phyloP scores from a whole-genome alignment of 2,329 filamentous ascomycete species.

The Lachnellula occidentalis region DNA sequence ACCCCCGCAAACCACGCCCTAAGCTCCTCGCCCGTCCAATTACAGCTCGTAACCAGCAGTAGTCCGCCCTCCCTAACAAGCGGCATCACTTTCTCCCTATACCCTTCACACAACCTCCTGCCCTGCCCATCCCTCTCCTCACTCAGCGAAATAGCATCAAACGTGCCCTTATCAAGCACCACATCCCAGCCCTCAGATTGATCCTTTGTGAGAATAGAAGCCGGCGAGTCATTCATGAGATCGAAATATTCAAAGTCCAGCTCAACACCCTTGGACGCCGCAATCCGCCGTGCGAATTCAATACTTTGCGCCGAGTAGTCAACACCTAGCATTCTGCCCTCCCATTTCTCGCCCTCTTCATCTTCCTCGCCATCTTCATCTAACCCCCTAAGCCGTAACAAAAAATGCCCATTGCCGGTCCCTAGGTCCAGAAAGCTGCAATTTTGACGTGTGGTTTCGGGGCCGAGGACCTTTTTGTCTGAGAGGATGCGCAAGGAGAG shows the following conservation, averaged over 20 bases:
- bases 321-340: conserved; percentile 71
- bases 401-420: conserved; percentile 86
- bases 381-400: conserved; percentile 68
- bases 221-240: conserved; percentile 40
- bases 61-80: conserved; percentile 68
- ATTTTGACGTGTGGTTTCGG: conserved; percentile 18
- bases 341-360: conserved; percentile 40
- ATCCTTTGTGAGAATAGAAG: conserved; percentile 10
- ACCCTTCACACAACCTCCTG: conserved; percentile 66
- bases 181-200: conserved; percentile 66
- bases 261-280: conserved; percentile 31
- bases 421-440: conserved; percentile 77
- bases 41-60: conserved; percentile 89
- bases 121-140: conserved; percentile 48
- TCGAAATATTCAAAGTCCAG: conserved; percentile 48
- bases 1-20: conserved; percentile 65
- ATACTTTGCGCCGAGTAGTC: conserved; percentile 80
- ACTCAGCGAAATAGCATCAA: conserved; percentile 85
- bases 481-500: conserved; percentile 18
- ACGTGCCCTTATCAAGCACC: conserved; percentile 96
- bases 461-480: conserved; percentile 13
- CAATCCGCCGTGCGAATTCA: conserved; percentile 64
- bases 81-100: conserved; percentile 60
- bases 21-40: conserved; percentile 93
- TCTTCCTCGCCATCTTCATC: conserved; percentile 20